Evolutionary conservation across 108 stramenopile genomes (phyloP).

Genomic region (Nannochloropsis gaditana): DNA sequence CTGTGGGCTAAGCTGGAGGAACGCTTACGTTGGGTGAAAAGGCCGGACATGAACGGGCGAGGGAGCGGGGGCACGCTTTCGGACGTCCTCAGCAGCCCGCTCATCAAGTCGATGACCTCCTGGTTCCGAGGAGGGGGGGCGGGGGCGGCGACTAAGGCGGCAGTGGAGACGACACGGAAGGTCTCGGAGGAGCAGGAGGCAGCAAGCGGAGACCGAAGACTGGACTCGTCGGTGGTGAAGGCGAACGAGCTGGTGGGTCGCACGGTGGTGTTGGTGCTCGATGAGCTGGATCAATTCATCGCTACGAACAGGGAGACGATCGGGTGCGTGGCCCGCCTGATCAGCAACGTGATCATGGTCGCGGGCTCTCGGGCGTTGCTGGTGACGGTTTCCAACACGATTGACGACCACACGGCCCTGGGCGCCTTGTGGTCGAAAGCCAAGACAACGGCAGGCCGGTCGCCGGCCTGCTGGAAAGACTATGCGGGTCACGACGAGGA

Average conservation of each 20-base stretch:
- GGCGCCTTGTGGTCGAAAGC: neutral
- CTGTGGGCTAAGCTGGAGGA: neutral
- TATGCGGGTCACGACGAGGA: neutral
- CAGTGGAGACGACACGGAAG: no score
- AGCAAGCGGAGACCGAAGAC: neutral
- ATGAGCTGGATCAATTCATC: neutral
- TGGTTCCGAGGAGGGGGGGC: neutral
- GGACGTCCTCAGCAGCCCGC: neutral
- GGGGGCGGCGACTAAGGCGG: neutral
- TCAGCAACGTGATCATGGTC: neutral
- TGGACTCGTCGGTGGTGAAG: neutral
- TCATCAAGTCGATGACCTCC: neutral
- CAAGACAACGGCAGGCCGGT: neutral
- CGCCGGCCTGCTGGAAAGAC: neutral
- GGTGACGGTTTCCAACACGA: neutral
- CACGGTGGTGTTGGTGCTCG: neutral
- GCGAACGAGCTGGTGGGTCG: neutral
- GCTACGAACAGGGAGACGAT: neutral
- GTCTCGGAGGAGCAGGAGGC: neutral
- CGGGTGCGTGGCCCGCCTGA: neutral
- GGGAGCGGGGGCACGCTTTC: neutral
- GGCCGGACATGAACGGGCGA: neutral
- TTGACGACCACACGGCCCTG: constrained; percentile 13
- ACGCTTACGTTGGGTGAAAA: neutral
- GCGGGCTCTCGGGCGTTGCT: neutral